phyloP scores from a whole-genome alignment of 768 basidiomycete genomes.

The Punctularia strigosozonata region DNA sequence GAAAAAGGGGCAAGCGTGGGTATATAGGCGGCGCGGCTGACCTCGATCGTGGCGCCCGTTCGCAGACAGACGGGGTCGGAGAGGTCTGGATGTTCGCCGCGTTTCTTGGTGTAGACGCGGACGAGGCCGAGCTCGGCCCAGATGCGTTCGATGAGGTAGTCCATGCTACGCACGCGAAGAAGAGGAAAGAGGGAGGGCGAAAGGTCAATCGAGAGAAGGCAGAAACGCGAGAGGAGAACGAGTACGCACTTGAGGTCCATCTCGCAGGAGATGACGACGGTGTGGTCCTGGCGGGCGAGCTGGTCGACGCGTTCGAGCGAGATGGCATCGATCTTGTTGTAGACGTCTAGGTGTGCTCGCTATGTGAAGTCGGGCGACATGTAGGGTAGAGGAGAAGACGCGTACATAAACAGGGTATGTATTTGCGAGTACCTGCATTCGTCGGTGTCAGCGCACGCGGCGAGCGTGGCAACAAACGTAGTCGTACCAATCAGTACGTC shows the following conservation, averaged over 20 bases:
- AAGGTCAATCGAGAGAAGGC: slow-evolving; percentile 5
- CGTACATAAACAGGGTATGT: slow-evolving; percentile 85
- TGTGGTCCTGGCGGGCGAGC: slow-evolving; percentile 67
- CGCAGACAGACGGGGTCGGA: slow-evolving; percentile 84
- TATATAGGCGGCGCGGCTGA: no score
- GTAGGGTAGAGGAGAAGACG: slow-evolving; percentile 3
- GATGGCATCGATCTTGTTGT: slow-evolving; percentile 93
- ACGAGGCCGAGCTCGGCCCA: slow-evolving; percentile 75
- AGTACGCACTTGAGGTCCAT: slow-evolving; percentile 71
- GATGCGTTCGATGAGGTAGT: slow-evolving; percentile 64
- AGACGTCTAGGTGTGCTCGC: slow-evolving; percentile 50
- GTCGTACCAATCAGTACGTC: slow-evolving; percentile 84
- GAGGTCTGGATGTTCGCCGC: slow-evolving; percentile 89
- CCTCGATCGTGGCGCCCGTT: slow-evolving; percentile 89
- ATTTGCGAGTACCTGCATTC: slow-evolving; percentile 74
- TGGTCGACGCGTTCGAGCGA: slow-evolving; percentile 77
- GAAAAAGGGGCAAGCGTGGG: no score
- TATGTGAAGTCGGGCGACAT: slow-evolving; percentile 4
- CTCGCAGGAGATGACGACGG: slow-evolving; percentile 95
- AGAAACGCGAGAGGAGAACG: neutral
- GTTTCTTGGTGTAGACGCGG: slow-evolving; percentile 95
- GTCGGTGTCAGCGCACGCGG: no score
- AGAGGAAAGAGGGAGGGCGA: neutral
- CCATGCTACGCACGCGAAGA: slow-evolving; percentile 32
- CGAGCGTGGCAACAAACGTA: no score